Percentiles rank a stretch among this genome's conserved stretches.
Evolutionary conservation across 2,329 filamentous ascomycete species (phyloP).

Genomic region (Xylariaceae sp.): DNA sequence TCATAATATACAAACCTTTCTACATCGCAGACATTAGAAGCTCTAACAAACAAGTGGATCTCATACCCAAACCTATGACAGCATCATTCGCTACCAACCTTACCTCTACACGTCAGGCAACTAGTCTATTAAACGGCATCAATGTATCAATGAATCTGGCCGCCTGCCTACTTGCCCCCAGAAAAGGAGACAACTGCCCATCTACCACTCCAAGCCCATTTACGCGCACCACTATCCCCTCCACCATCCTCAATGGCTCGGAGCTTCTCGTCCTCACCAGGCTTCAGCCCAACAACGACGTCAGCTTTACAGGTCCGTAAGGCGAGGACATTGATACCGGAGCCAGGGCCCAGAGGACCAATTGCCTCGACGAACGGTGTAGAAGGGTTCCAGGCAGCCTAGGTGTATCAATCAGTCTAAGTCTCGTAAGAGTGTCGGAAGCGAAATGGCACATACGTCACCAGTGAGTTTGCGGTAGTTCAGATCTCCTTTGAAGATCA

Average conservation of each 20-base stretch:
- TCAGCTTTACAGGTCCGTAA: constrained; percentile 96
- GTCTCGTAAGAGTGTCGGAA: background rate
- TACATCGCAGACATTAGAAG: too few relatives aligned
- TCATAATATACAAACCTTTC: too few relatives aligned
- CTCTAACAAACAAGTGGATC: too few relatives aligned
- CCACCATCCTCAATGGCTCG: constrained; percentile 64
- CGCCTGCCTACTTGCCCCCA: constrained; percentile 51
- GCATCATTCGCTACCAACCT: too few relatives aligned
- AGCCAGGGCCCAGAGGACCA: constrained; percentile 76
- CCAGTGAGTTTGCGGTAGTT: constrained; percentile 93
- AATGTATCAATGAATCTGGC: too few relatives aligned
- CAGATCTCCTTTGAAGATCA: constrained; percentile 95
- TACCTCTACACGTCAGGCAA: too few relatives aligned
- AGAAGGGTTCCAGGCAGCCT: constrained; percentile 79
- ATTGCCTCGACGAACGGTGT: constrained; percentile 83
- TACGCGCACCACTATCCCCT: constrained; percentile 64
- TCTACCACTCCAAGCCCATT: constrained; percentile 95
- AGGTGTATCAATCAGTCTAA: background rate
- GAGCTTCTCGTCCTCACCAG: constrained; percentile 79
- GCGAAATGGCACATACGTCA: constrained; percentile 55
- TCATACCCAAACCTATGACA: too few relatives aligned
- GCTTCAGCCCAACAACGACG: constrained; percentile 81
- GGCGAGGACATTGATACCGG: constrained; percentile 78
- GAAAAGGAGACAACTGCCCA: constrained; percentile 92
- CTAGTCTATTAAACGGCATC: too few relatives aligned